Percentiles rank a stretch among this genome's conserved stretches.
phyloP scores from a whole-genome alignment of 345 rosid genomes.

The Gossypium sturtianum region DNA sequence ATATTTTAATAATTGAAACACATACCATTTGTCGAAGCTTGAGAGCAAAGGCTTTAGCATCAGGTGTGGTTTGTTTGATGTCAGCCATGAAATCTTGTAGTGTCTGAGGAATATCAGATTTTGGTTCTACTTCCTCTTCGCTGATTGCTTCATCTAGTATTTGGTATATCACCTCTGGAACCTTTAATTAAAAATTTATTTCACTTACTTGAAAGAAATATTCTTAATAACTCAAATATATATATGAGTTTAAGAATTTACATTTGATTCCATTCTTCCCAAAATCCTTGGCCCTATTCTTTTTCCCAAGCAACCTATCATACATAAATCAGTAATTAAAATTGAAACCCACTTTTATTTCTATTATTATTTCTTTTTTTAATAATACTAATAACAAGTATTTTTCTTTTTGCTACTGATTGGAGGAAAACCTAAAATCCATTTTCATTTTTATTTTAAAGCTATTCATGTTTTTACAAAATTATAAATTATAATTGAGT shows the following conservation, averaged over 20 bases:
- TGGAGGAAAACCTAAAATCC: too few relatives aligned
- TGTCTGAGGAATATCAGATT: conserved; percentile 71
- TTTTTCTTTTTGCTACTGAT: too few relatives aligned
- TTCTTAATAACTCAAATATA: neutral
- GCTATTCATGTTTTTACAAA: too few relatives aligned
- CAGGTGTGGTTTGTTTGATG: conserved; percentile 46
- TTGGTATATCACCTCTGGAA: conserved; percentile 78
- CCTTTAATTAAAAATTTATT: conserved; percentile 33
- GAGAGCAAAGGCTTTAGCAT: conserved; percentile 73
- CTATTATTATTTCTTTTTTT: too few relatives aligned
- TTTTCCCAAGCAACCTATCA: conserved; percentile 87
- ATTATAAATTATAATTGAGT: too few relatives aligned
- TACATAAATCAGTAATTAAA: neutral
- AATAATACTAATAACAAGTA: too few relatives aligned
- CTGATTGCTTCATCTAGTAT: conserved; percentile 54
- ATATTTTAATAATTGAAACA: neutral
- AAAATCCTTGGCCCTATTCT: conserved; percentile 67
- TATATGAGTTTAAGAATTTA: conserved; percentile 29
- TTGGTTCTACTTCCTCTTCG: conserved; percentile 64
- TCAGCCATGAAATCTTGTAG: conserved; percentile 70
- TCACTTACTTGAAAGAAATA: neutral
- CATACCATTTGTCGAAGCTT: conserved; percentile 86
- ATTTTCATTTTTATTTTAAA: too few relatives aligned
- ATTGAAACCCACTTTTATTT: too few relatives aligned
- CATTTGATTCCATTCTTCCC: conserved; percentile 61